Evolutionary conservation across 2,329 filamentous ascomycete genomes (phyloP), one percentile per base, ranked within the genome.

Genomic region (Coniochaeta sp.): DNA sequence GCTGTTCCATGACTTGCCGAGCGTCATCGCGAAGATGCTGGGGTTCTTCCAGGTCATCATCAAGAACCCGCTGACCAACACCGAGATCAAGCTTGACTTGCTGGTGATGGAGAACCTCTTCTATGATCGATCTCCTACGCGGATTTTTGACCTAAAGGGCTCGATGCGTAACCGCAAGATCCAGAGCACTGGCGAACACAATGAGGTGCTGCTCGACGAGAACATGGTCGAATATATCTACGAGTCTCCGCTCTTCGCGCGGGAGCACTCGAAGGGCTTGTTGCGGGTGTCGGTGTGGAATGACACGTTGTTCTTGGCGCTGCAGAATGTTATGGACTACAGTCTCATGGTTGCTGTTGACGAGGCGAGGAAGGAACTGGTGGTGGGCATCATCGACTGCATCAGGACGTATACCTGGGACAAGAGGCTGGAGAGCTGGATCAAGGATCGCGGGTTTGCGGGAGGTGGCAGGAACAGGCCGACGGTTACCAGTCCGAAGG

Each of bases 191-290:
- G 96, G 95, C 58, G 91, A 98, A 74, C 90, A 93, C 65, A 95
- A 98, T 66, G 95, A 99, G 74, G 95, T 99, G 3, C 83, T 99
- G 3, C 82, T 99, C 1, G 95, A 99, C 70, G 96, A 99, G 71
- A 99, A 99, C 74, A 95, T 99, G 83, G 95, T 99, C 11, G 96
- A 99, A 72, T 98, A 96, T 72, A 98, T 99, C 64, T 99, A 96
- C 68, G 95, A 99, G 72, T 96, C 91, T 1, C 96, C 95, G 0
- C 82, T 99, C 17, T 99, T 99, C 72, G 89, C 93, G 11, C 87
- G 96, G 55, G 95, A 99, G 73, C 93, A 99, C 74, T 93, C 91
- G 26, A 97, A 97, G 78, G 96, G 96, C 72, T 82, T 98, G 14
- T 84, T 99, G 34, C 86, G 91, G 63, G 90, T 90, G 58, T 95